Percentiles rank a stretch among this genome's conserved stretches.
Evolutionary conservation across 305 asterid species (phyloP).

Genomic region (Stenogyne calaminthoides): DNA sequence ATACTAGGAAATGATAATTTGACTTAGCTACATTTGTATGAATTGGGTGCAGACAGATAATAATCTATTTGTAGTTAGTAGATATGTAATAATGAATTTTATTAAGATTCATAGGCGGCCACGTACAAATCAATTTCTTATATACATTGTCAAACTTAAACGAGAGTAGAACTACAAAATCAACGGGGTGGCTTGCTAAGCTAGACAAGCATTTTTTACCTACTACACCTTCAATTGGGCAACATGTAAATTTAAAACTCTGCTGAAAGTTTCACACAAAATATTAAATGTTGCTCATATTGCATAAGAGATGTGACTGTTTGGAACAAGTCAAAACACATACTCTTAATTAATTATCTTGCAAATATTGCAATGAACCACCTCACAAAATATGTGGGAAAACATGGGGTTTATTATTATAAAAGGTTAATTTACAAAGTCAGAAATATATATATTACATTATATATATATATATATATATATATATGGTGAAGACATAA

Average conservation of each 20-base stretch:
- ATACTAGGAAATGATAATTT: too few relatives aligned
- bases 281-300: neutral
- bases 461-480: neutral
- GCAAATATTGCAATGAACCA: neutral
- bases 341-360: neutral
- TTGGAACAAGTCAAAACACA: neutral
- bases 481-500: neutral
- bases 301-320: constrained; percentile 8
- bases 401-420: neutral
- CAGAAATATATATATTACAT: neutral
- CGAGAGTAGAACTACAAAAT: neutral
- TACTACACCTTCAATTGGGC: neutral
- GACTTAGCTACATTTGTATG: too few relatives aligned
- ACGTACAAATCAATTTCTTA: neutral
- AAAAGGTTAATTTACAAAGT: constrained; percentile 1
- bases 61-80: too few relatives aligned
- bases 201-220: neutral
- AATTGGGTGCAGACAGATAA: too few relatives aligned
- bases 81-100: too few relatives aligned
- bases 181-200: neutral
- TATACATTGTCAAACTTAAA: neutral
- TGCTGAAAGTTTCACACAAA: constrained; percentile 1
- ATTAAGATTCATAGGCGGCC: neutral
- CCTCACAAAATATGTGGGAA: neutral
- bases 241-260: neutral